Percentiles rank a stretch among this genome's conserved stretches.
These are phyloP conservation scores for Cyclotella sp. DNA, from an alignment of 108 stramenopile genomes.

Conservation along the genomic window DNA sequence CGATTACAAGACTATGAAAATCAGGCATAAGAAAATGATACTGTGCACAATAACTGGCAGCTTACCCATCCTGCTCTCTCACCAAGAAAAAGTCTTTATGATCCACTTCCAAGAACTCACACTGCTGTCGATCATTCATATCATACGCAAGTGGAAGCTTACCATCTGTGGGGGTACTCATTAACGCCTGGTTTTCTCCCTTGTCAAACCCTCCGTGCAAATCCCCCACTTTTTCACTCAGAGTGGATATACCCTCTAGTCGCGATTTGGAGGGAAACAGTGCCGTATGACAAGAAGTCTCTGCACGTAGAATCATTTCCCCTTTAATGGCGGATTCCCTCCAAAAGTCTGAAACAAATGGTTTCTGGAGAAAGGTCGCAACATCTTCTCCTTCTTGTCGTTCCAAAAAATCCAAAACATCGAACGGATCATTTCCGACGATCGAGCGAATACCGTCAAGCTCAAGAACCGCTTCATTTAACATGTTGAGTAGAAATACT, in stretches of 20 bases:
- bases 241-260: constrained; percentile 26
- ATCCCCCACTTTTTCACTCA: constrained; percentile 15
- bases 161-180: constrained; percentile 20
- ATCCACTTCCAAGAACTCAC: constrained; percentile 34
- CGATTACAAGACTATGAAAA: background rate
- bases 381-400: constrained; percentile 13
- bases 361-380: background rate
- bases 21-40: too few relatives aligned
- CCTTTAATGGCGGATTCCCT: constrained; percentile 10
- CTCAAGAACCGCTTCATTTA: constrained; percentile 38
- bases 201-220: constrained; percentile 22
- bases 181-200: constrained; percentile 32
- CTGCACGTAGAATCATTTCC: constrained; percentile 11
- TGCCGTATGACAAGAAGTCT: constrained; percentile 31
- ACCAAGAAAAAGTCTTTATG: constrained; percentile 46
- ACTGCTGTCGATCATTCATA: constrained; percentile 45
- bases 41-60: too few relatives aligned
- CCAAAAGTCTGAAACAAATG: constrained; percentile 4
- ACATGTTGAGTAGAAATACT: constrained; percentile 31
- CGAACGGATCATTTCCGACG: constrained; percentile 1
- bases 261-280: constrained; percentile 35
- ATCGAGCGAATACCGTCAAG: constrained; percentile 12
- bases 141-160: constrained; percentile 37
- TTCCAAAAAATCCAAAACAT: constrained; percentile 23
- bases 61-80: constrained; percentile 37